Percentiles rank a stretch among this genome's conserved stretches.
Conservation (phyloP, 495 filamentous ascomycete genomes). For the Choiromyces venosus region DNA sequence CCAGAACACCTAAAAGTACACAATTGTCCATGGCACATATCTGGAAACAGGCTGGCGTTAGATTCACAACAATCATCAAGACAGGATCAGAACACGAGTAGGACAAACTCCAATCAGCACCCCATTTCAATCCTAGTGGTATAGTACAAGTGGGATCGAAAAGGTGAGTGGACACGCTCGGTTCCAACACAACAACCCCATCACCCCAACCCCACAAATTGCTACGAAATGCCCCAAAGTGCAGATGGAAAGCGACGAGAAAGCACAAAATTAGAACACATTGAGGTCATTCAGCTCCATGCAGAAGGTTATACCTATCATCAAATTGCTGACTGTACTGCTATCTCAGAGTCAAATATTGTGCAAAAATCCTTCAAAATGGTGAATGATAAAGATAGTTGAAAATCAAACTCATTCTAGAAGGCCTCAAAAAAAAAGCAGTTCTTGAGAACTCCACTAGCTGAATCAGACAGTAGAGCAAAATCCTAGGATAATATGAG, state of each 20-base stretch:
- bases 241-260: neutral
- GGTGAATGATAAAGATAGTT: neutral
- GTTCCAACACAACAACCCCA: neutral
- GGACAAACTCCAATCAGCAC: no score
- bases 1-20: no score
- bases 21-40: no score
- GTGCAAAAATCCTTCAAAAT: neutral
- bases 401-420: neutral
- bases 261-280: neutral
- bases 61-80: no score
- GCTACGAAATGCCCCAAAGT: constrained; percentile 12
- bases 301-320: neutral
- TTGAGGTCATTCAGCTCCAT: neutral
- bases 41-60: no score
- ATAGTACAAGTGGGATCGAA: constrained; percentile 1
- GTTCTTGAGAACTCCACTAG: neutral
- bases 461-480: neutral
- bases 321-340: neutral
- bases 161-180: constrained; percentile 9
- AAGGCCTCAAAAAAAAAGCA: neutral
- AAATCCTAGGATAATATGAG: neutral
- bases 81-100: no score
- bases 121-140: no score
- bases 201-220: no score
- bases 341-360: constrained; percentile 2